Base-by-base conservation (phyloP, 345 rosid species). In the Garcia nutans region DNA sequence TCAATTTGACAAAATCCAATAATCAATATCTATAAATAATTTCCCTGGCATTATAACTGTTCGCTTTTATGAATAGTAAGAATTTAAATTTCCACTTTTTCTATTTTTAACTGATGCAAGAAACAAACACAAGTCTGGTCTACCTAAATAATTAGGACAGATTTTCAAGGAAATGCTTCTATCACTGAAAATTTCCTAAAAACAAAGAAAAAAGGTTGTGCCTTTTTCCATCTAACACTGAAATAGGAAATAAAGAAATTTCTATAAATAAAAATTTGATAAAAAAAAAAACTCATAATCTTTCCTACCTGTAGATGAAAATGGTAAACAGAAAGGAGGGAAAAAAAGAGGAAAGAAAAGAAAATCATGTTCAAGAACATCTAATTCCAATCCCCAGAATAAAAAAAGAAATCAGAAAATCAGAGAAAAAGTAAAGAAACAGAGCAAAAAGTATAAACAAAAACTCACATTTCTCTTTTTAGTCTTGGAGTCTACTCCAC, bases 391-490 rank as follows among this genome's bases (percentile, higher is more conserved):
- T 16, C 20, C 58, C 58, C n/a, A 54, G 37, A 54, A 3, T 12
- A 24, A 31, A 50, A 33, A 23, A 6, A 52, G 42, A 10, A 24
- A 31, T 19, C 23, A 37, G 10, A 9, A 8, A 24, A 63, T 19
- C 68, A 13, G 0, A 55, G 19, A 70, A 61, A 61, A 49, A 10
- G 5, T 12, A 49, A 28, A 28, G 31, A 28, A 28, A 28, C 68
- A 13, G 0, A 55, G 19, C 31, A 70, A 61, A 61, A 49, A 10
- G 5, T 12, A 49, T 26, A 31, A 37, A 50, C n/a, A 49, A 72
- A 72, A 47, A 77, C 90, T 77, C 60, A 91, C 95, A 72, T 93
- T 91, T 80, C 77, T 91, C 79, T 82, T 90, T 83, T 78, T 88
- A 26, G 82, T 31, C 76, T 45, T 77, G 63, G 86, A 71, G 67